These are phyloP conservation scores for Castanospermum australe DNA, from an alignment of 306 rosid species.

Conservation along the genomic window DNA sequence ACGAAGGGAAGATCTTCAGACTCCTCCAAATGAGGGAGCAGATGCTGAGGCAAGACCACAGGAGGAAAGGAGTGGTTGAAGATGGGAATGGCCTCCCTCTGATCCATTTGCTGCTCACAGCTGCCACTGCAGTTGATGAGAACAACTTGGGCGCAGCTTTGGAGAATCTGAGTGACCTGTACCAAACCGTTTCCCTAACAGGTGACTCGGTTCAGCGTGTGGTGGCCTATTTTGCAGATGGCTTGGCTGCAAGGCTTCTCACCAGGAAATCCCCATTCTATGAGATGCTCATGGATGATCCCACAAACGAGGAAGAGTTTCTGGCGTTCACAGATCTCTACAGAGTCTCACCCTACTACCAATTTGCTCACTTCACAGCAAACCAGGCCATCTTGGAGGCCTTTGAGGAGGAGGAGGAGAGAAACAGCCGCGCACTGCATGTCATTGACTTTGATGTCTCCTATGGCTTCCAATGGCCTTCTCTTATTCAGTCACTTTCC, in stretches of 20 bases:
- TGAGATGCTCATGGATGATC: constrained; percentile 58
- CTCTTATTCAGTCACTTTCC: constrained; percentile 66
- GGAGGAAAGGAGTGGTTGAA: constrained; percentile 21
- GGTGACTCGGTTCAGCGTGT: constrained; percentile 62
- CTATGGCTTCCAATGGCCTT: constrained; percentile 77
- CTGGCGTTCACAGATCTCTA: constrained; percentile 55
- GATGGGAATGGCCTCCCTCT: constrained; percentile 48
- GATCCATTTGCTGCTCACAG: constrained; percentile 52
- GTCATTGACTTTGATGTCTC: constrained; percentile 63
- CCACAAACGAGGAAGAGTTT: constrained; percentile 51
- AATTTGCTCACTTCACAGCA: constrained; percentile 80
- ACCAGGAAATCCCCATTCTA: constrained; percentile 56
- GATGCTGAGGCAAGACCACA: constrained; percentile 49
- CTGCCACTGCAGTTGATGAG: constrained; percentile 49
- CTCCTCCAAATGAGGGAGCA: constrained; percentile 64
- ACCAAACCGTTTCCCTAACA: constrained; percentile 42
- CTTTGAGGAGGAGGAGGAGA: constrained; percentile 51
- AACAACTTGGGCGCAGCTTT: constrained; percentile 33
- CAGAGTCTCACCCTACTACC: constrained; percentile 60
- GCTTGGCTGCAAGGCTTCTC: constrained; percentile 53
- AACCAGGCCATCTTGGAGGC: constrained; percentile 68
- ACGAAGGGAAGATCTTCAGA: constrained; percentile 55
- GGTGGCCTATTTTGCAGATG: constrained; percentile 61
- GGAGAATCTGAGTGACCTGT: constrained; percentile 44
- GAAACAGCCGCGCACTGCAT: constrained; percentile 46